A percentile compares a stretch with the other conserved stretches of the same genome.
Conservation (phyloP, 2,329 filamentous ascomycete genomes). For the Westerdykella ornata region DNA sequence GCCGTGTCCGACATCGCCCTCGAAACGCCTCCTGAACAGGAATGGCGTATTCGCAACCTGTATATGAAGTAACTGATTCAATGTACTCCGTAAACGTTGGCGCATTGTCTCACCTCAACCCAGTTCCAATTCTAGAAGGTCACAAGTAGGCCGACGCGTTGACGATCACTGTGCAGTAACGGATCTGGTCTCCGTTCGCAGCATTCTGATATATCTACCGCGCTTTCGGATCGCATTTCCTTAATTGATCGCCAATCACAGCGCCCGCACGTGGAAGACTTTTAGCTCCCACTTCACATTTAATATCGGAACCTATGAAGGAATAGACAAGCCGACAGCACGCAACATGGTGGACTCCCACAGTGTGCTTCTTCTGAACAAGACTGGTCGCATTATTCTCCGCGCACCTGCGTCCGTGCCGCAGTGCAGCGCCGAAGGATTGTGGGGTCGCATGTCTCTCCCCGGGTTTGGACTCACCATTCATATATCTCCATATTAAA, state of each 20-base stretch:
- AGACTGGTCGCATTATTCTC: constrained; percentile 12
- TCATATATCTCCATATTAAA: constrained; percentile 23
- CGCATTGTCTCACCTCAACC: constrained; percentile 9
- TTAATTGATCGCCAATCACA: not conserved
- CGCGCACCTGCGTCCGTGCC: constrained; percentile 16
- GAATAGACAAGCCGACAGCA: not conserved
- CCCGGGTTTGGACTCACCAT: constrained; percentile 12
- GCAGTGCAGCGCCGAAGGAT: constrained; percentile 8
- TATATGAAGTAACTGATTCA: not conserved
- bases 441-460: constrained; percentile 21
- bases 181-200: constrained; percentile 3
- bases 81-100: not conserved
- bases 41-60: constrained; percentile 1
- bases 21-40: constrained; percentile 2
- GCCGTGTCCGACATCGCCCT: constrained; percentile 11
- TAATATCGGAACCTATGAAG: not conserved
- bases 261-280: not conserved
- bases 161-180: constrained; percentile 17
- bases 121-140: constrained; percentile 24
- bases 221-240: constrained; percentile 6
- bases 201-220: constrained; percentile 7
- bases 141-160: constrained; percentile 19
- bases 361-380: constrained; percentile 1
- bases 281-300: not conserved
- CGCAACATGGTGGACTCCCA: not conserved